These are phyloP conservation scores for Plicaturopsis crispa DNA, from an alignment of 768 basidiomycete genomes.

Conservation along the genomic window DNA sequence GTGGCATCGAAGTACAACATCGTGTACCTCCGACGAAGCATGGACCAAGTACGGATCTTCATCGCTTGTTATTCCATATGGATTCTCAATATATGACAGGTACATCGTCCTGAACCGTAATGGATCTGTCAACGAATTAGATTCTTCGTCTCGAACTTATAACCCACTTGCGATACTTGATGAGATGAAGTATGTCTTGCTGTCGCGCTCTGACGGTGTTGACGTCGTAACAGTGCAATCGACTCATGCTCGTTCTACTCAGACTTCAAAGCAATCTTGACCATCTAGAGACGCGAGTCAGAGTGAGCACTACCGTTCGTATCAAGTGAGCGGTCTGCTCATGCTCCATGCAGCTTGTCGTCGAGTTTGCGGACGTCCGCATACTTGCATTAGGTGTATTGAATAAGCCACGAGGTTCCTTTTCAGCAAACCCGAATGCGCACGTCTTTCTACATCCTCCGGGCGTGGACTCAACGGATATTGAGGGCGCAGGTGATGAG, in stretches of 20 bases:
- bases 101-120: conserved; percentile 73
- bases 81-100: conserved; percentile 27
- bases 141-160: conserved; percentile 60
- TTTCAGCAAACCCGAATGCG: conserved; percentile 64
- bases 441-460: conserved; percentile 62
- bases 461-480: conserved; percentile 31
- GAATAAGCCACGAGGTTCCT: conserved; percentile 44
- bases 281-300: conserved; percentile 58
- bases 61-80: neutral
- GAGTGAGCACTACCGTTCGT: conserved; percentile 53
- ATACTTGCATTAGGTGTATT: conserved; percentile 67
- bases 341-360: conserved; percentile 41
- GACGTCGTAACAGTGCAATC: neutral
- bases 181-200: conserved; percentile 57
- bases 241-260: conserved; percentile 2
- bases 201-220: conserved; percentile 1
- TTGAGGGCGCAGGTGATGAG: neutral
- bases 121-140: conserved; percentile 65
- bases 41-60: conserved; percentile 63
- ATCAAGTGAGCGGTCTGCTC: too few species aligned
- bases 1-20: conserved; percentile 60
- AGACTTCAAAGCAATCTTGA: conserved; percentile 64
- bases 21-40: conserved; percentile 73
- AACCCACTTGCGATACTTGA: conserved; percentile 63
- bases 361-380: conserved; percentile 65